phyloP scores from a whole-genome alignment of 2,329 filamentous ascomycete species.

The Aspergillus awamori region DNA sequence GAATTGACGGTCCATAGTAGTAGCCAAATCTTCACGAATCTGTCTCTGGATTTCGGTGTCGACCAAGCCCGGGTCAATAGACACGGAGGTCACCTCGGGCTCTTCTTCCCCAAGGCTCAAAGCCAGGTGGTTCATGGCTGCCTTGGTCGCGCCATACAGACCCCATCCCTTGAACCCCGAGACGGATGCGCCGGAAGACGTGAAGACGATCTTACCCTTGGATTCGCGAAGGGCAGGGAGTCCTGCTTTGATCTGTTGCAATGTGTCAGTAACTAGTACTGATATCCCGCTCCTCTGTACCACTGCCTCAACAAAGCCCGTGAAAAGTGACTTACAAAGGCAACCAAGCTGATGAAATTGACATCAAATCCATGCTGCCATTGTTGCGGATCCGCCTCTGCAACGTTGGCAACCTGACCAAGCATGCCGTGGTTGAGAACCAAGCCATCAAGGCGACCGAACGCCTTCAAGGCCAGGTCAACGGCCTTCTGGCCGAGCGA shows the following conservation, averaged over 20 bases:
- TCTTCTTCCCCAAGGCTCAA: conserved; percentile 35
- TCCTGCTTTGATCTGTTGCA: conserved; percentile 33
- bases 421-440: conserved; percentile 90
- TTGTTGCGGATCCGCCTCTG: conserved; percentile 67
- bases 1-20: conserved; percentile 61
- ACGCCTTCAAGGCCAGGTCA: conserved; percentile 65
- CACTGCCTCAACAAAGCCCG: not conserved
- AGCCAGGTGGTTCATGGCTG: conserved; percentile 39
- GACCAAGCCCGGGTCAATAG: conserved; percentile 37
- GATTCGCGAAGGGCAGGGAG: conserved; percentile 35
- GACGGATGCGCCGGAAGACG: conserved; percentile 39
- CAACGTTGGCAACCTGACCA: conserved; percentile 70
- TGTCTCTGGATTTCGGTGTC: conserved; percentile 52
- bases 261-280: not conserved
- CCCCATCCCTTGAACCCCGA: conserved; percentile 39
- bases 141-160: conserved; percentile 41
- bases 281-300: not conserved
- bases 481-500: conserved; percentile 63
- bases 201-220: conserved; percentile 40
- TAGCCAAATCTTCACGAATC: conserved; percentile 71
- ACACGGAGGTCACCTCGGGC: conserved; percentile 31
- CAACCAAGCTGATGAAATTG: conserved; percentile 83
- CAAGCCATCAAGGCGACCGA: conserved; percentile 75
- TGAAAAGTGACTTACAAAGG: conserved; percentile 61
- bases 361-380: conserved; percentile 78